These are phyloP conservation scores for Coleophoma crateriformis DNA, from an alignment of 2,329 filamentous ascomycete species.

Conservation along the genomic window DNA sequence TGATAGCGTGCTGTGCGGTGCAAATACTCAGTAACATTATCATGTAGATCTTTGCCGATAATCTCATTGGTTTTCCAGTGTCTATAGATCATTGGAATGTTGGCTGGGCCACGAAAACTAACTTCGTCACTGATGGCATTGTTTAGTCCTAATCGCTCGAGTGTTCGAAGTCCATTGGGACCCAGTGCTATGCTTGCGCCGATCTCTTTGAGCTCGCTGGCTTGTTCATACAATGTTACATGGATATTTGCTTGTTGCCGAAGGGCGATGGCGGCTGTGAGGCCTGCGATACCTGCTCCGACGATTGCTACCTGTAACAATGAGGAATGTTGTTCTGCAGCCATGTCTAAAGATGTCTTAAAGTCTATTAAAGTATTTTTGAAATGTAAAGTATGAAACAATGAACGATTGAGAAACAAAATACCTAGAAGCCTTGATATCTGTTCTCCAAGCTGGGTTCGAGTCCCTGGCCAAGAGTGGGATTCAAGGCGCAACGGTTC, in stretches of 20 bases:
- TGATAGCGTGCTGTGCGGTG: conserved; percentile 31
- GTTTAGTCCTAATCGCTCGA: conserved; percentile 28
- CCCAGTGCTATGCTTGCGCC: conserved; percentile 32
- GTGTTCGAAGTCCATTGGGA: conserved; percentile 31
- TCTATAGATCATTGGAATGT: conserved; percentile 29
- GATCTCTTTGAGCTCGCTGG: conserved; percentile 28
- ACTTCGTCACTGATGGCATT: conserved; percentile 27
- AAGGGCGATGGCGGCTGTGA: conserved; percentile 29
- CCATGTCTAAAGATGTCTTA: neutral
- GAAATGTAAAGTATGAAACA: no score
- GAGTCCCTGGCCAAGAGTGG: no score
- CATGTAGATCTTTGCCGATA: conserved; percentile 25
- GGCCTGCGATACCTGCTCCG: conserved; percentile 32
- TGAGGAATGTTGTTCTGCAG: neutral
- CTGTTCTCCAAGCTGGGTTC: no score
- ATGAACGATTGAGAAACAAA: no score
- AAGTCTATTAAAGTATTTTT: neutral
- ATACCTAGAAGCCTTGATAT: no score
- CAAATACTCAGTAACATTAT: conserved; percentile 22
- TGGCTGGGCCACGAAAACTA: conserved; percentile 25
- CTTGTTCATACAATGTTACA: conserved; percentile 30
- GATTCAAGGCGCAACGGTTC: no score
- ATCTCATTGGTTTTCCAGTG: conserved; percentile 33
- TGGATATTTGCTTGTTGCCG: conserved; percentile 20
- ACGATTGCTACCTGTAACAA: conserved; percentile 23